phyloP scores from a whole-genome alignment of 139 green algal genomes.

The Micractinium conductrix region DNA sequence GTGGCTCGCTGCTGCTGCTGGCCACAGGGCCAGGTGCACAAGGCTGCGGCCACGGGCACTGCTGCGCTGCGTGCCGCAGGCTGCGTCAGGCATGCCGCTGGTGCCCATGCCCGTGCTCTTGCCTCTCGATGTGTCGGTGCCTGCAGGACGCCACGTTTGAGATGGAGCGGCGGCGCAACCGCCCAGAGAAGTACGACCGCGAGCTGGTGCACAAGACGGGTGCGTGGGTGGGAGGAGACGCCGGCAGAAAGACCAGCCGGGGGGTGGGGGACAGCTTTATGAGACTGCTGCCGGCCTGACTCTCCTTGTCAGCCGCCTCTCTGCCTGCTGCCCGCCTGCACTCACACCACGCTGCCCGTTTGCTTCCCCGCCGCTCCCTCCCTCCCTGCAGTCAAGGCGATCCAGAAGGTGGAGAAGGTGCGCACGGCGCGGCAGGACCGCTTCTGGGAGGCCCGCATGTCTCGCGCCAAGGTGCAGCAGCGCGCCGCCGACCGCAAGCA shows the following conservation, averaged over 20 bases:
- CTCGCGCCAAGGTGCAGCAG: slow-evolving; percentile 64
- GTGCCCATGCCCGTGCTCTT: no score
- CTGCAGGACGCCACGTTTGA: slow-evolving; percentile 94
- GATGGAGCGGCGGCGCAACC: slow-evolving; percentile 94
- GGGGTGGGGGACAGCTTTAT: no score
- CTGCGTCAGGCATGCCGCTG: no score
- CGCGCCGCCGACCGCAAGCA: slow-evolving; percentile 66
- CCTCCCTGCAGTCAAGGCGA: slow-evolving; percentile 77
- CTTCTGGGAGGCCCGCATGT: slow-evolving; percentile 91
- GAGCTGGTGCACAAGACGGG: slow-evolving; percentile 88
- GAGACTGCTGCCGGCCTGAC: no score
- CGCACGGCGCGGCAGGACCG: slow-evolving; percentile 82
- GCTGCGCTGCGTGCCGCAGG: no score
- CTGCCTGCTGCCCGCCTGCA: neutral
- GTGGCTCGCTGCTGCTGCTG: no score
- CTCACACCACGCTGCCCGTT: neutral
- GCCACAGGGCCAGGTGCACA: no score
- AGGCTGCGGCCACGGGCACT: no score
- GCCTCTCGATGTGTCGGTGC: no score
- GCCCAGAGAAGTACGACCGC: slow-evolving; percentile 96
- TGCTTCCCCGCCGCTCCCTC: no score
- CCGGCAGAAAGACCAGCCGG: no score
- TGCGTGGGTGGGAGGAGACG: neutral
- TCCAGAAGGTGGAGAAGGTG: slow-evolving; percentile 89
- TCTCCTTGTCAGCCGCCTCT: no score